Base-by-base conservation (phyloP, 257 asterid species). In the Knoxia roxburghii region DNA sequence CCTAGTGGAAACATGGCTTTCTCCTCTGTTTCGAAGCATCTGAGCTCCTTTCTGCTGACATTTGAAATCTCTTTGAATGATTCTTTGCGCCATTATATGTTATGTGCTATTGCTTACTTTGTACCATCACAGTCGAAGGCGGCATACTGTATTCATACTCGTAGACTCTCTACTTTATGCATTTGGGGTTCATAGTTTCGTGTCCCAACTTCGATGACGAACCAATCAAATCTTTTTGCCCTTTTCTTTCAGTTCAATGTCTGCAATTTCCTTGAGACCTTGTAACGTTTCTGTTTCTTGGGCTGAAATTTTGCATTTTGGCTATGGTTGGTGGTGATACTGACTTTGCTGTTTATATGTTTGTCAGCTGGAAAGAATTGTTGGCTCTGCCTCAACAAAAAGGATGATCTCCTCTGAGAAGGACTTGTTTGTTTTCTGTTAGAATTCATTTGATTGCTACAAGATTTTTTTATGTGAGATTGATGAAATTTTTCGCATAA, bases 351-450 rank as follows among this genome's bases (percentile, higher is more conserved):
- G 2, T 37, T 62, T 24, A n/a, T 70, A 51, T 37, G 9, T 37
- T 45, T 64, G 23, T 68, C 80, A 94, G 99, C 92, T 94, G 35
- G 99, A 90, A 84, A 84, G 99, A 75, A 76, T 88, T 70, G 95
- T 90, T 68, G 96, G 97, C 24, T 80, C 96, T 33, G 49, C 85
- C 51, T 81, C 91, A 57, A 90, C 97, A 8, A 88, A 89, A 77
- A 81, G 92, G 84, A 94, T 90, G 99, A 75, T 77, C 54, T 61
- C 81, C n/a, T 83, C 97, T 4, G 95, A 90, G 51, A 87, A 90
- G 76, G 85, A 84, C 43, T 84, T 90, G 13, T 93, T 88, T 18
- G 90, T 90, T 64, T 93, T 90, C 55, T 84, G 91, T 53, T 85
- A 82, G 68, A 70, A 37, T 37, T 37, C 41, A 3, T 9, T 37